Base-by-base conservation (phyloP, 352 stramenopile species). In the Pythium scleroteichum region DNA sequence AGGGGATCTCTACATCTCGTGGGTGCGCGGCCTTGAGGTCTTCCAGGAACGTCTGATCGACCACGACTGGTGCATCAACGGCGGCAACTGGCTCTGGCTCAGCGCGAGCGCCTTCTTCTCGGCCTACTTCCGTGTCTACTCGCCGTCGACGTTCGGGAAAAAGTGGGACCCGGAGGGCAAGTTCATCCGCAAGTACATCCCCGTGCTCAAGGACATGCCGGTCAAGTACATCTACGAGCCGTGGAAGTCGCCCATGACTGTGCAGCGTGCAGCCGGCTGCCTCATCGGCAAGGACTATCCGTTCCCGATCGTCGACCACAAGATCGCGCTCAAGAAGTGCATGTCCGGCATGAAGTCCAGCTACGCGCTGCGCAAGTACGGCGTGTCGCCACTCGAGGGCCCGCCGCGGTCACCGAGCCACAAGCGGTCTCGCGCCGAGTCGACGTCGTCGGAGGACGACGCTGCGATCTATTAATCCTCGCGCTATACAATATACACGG, bases 21-120 rank as follows among this genome's bases (percentile, higher is more conserved):
- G 96, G 96, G 92, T 98, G 32, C 75, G 92, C 41, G 96, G 96
- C 2, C 82, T 95, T 16, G 79, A 91, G 48, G 88, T 97, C 6
- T 97, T 89, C 69, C 96, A 99, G 64, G 80, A 94, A 50, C 75
- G 91, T 10, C 78, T 99, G 2, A 86, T 99, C 32, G 97, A 99
- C 78, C 90, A 97, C 22, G 96, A 99, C 76, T 99, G 96, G 85
- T 88, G 83, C 38, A 82, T 99, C 58, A 99, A 99, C 78, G 94
- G 87, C 32, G 97, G 96, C 72, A 99, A 99, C 68, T 99, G 97
- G 96, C 82, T 97, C 48, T 98, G 97, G 96, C 86, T 99, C 38
- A 97, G 82, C 38, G 95, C 82, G 55, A 96, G 84, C 40, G 91
- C 88, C 16, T 98, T 98, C 78, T 99, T 99, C 67, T 96, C 97